Evolutionary conservation across 2,329 filamentous ascomycete species (phyloP).

Genomic region (Phoma herbarum): DNA sequence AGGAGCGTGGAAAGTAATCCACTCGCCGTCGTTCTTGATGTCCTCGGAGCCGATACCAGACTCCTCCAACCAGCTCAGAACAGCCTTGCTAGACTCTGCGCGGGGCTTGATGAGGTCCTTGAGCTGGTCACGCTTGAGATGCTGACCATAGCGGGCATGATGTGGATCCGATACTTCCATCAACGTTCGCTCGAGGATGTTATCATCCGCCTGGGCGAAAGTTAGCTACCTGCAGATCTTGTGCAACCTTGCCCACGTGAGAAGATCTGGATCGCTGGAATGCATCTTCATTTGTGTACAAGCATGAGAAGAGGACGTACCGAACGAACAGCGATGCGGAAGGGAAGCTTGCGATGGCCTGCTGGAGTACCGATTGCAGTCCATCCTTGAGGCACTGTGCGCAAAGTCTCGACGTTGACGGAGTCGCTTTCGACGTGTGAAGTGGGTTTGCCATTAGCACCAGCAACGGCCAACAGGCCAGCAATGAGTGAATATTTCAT

Average conservation of each 20-base stretch:
- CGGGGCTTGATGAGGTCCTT: slow-evolving; percentile 63
- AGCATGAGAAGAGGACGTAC: slow-evolving; percentile 32
- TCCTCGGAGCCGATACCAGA: slow-evolving; percentile 58
- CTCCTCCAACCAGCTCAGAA: slow-evolving; percentile 65
- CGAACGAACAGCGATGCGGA: slow-evolving; percentile 52
- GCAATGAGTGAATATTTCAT: slow-evolving; percentile 47
- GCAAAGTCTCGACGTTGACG: slow-evolving; percentile 41
- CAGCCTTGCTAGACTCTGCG: slow-evolving; percentile 57
- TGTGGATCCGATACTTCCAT: slow-evolving; percentile 69
- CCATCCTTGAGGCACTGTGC: slow-evolving; percentile 49
- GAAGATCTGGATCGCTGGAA: not conserved
- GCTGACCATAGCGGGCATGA: slow-evolving; percentile 67
- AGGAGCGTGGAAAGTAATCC: slow-evolving; percentile 67
- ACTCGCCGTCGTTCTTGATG: slow-evolving; percentile 64
- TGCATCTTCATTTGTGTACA: not conserved
- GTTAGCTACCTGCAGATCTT: slow-evolving; percentile 26
- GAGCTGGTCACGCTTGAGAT: slow-evolving; percentile 69
- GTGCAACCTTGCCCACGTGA: slow-evolving; percentile 9
- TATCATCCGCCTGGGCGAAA: slow-evolving; percentile 57
- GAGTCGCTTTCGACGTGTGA: slow-evolving; percentile 41
- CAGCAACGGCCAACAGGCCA: slow-evolving; percentile 45
- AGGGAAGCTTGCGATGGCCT: slow-evolving; percentile 45
- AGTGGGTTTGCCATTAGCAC: slow-evolving; percentile 38
- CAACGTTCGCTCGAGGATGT: slow-evolving; percentile 65
- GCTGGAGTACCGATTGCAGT: slow-evolving; percentile 45